Conservation (phyloP, 83 land plant genomes). For the Larix sibirica region DNA sequence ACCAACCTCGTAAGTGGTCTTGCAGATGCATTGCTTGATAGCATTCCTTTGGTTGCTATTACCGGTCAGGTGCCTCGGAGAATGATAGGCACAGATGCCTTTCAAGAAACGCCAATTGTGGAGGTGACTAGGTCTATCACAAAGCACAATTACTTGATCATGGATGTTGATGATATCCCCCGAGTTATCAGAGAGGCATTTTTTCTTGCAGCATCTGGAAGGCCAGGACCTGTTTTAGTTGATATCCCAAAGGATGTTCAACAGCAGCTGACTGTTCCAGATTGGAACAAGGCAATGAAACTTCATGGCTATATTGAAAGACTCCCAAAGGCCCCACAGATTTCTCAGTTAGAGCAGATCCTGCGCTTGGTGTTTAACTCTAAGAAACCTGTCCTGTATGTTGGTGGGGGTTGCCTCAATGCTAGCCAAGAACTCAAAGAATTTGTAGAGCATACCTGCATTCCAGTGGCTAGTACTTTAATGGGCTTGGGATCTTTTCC, state of each 20-base stretch:
- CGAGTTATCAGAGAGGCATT: slow-evolving; percentile 80
- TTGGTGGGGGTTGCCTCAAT: slow-evolving; percentile 86
- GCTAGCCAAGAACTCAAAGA: slow-evolving; percentile 67
- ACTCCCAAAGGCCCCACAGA: slow-evolving; percentile 60
- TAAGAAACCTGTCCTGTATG: slow-evolving; percentile 70
- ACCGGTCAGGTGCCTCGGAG: slow-evolving; percentile 86
- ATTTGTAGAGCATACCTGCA: slow-evolving; percentile 71
- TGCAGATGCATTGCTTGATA: slow-evolving; percentile 86
- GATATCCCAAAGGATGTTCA: slow-evolving; percentile 89
- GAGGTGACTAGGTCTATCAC: slow-evolving; percentile 87
- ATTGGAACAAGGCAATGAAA: slow-evolving; percentile 59
- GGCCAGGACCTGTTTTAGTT: slow-evolving; percentile 90
- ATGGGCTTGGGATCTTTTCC: slow-evolving; percentile 86
- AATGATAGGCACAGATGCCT: slow-evolving; percentile 90
- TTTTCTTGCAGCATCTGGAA: slow-evolving; percentile 71
- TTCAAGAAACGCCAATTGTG: slow-evolving; percentile 90
- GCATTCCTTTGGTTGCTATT: slow-evolving; percentile 83
- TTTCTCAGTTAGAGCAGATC: slow-evolving; percentile 58
- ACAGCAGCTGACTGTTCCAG: slow-evolving; percentile 72
- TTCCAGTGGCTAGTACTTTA: slow-evolving; percentile 76
- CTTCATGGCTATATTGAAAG: slow-evolving; percentile 53
- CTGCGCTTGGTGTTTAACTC: slow-evolving; percentile 50
- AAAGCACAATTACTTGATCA: slow-evolving; percentile 87
- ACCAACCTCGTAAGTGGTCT: slow-evolving; percentile 84
- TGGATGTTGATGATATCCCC: slow-evolving; percentile 82